Conservation (phyloP, 306 rosid species). For the Echinosophora koreensis region DNA sequence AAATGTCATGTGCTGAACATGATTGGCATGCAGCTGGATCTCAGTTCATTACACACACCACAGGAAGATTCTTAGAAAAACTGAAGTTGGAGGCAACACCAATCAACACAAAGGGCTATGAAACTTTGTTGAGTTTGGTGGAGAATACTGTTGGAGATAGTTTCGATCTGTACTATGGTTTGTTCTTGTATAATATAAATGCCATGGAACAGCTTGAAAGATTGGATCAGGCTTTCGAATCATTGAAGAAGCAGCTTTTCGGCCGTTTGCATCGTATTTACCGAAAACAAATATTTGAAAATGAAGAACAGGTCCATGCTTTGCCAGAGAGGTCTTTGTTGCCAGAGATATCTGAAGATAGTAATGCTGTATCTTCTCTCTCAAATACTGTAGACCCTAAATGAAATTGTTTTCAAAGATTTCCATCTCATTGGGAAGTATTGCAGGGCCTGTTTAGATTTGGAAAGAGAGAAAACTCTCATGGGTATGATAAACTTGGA, state of each 20-base stretch:
- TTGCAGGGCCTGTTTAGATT: slow-evolving; percentile 11
- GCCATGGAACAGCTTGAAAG: slow-evolving; percentile 83
- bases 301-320: slow-evolving; percentile 47
- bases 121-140: slow-evolving; percentile 82
- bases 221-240: slow-evolving; percentile 71
- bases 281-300: slow-evolving; percentile 65
- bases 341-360: slow-evolving; percentile 51
- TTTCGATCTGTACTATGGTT: slow-evolving; percentile 88
- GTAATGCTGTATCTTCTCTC: slow-evolving; percentile 42
- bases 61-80: slow-evolving; percentile 82
- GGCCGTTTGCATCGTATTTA: slow-evolving; percentile 69
- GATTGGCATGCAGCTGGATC: slow-evolving; percentile 91
- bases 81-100: slow-evolving; percentile 74
- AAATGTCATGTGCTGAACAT: slow-evolving; percentile 93
- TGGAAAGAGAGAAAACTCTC: neutral
- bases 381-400: slow-evolving; percentile 44
- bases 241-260: slow-evolving; percentile 80
- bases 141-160: slow-evolving; percentile 90
- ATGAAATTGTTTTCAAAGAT: slow-evolving; percentile 39
- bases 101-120: slow-evolving; percentile 81
- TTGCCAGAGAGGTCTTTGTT: slow-evolving; percentile 50
- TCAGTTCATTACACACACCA: slow-evolving; percentile 87
- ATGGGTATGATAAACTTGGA: neutral
- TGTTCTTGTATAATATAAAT: slow-evolving; percentile 85
- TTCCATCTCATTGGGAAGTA: slow-evolving; percentile 45